Evolutionary conservation across 192 early-diverging fungal species (phyloP).

Genomic region (Martensiomyces pterosporus): DNA sequence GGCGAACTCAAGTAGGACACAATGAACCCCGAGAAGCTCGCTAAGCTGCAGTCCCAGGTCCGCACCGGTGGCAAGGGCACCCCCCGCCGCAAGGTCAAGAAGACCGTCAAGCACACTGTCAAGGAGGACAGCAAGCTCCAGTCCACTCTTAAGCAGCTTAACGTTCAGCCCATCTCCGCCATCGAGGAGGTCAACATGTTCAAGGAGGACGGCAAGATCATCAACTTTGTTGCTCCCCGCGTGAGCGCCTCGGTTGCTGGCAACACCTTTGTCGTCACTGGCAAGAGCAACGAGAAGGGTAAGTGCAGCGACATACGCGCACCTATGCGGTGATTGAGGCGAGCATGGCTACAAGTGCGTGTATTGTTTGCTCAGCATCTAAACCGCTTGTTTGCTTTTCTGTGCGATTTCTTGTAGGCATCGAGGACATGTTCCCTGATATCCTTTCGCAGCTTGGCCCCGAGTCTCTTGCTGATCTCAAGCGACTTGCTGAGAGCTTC

Average conservation of each 20-base stretch:
- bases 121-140: slow-evolving; percentile 95
- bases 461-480: slow-evolving; percentile 82
- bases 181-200: slow-evolving; percentile 99
- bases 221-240: slow-evolving; percentile 87
- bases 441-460: slow-evolving; percentile 59
- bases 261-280: slow-evolving; percentile 96
- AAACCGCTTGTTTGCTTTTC: slow-evolving; percentile 1
- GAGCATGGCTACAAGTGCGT: too few species aligned
- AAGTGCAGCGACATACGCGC: slow-evolving; percentile 4
- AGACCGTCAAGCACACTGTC: slow-evolving; percentile 48
- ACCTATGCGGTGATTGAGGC: background rate
- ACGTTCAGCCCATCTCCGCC: slow-evolving; percentile 75
- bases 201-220: slow-evolving; percentile 85
- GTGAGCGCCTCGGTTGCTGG: slow-evolving; percentile 72
- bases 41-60: slow-evolving; percentile 85
- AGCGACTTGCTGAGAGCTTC: slow-evolving; percentile 82
- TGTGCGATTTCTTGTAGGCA: slow-evolving; percentile 9
- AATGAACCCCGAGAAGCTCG: slow-evolving; percentile 90
- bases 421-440: slow-evolving; percentile 42
- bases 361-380: too few species aligned
- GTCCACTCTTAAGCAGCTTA: slow-evolving; percentile 85
- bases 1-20: too few species aligned
- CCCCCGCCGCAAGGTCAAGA: slow-evolving; percentile 88
- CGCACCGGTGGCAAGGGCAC: slow-evolving; percentile 91
- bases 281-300: slow-evolving; percentile 60